These are phyloP conservation scores for Pigoraptor vietnamica DNA, from an alignment of 78 protist genomes.

Conservation along the genomic window DNA sequence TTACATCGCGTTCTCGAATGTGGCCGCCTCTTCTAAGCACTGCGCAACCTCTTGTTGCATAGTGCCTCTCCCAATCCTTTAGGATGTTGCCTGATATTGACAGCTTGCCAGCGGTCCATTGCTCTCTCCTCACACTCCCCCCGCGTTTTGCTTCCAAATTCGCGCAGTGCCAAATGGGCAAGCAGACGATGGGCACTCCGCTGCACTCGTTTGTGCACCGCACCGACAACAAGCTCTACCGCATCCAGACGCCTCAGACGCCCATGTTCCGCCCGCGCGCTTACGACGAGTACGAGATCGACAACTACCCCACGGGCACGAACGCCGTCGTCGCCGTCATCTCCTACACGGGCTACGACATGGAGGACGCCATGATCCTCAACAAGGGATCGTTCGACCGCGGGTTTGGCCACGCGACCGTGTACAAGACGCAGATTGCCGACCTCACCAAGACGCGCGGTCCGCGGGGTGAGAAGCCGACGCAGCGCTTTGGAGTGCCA, in stretches of 20 bases:
- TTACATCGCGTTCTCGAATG: no score
- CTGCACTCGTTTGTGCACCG: slow-evolving; percentile 65
- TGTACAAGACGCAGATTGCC: slow-evolving; percentile 55
- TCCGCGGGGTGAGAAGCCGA: background rate
- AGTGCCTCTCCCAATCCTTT: no score
- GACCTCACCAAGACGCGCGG: slow-evolving; percentile 29
- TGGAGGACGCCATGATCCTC: slow-evolving; percentile 84
- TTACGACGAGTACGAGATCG: slow-evolving; percentile 53
- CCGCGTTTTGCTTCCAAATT: no score
- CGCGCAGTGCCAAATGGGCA: slow-evolving; percentile 74
- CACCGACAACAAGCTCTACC: slow-evolving; percentile 91
- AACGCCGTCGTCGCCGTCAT: slow-evolving; percentile 96
- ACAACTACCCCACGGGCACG: slow-evolving; percentile 91
- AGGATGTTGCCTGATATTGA: no score
- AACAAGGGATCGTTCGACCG: slow-evolving; percentile 91
- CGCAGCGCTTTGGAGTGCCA: background rate
- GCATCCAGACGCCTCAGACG: slow-evolving; percentile 74
- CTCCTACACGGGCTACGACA: slow-evolving; percentile 95
- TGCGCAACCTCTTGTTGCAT: background rate
- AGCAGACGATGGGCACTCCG: slow-evolving; percentile 97
- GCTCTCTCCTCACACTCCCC: no score
- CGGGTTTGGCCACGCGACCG: slow-evolving; percentile 88
- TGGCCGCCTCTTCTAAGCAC: no score
- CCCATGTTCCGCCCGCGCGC: slow-evolving; percentile 57
- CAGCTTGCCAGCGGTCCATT: no score